Evolutionary conservation across 2,329 filamentous ascomycete species (phyloP).

Genomic region (Pseudogymnoascus sp.): DNA sequence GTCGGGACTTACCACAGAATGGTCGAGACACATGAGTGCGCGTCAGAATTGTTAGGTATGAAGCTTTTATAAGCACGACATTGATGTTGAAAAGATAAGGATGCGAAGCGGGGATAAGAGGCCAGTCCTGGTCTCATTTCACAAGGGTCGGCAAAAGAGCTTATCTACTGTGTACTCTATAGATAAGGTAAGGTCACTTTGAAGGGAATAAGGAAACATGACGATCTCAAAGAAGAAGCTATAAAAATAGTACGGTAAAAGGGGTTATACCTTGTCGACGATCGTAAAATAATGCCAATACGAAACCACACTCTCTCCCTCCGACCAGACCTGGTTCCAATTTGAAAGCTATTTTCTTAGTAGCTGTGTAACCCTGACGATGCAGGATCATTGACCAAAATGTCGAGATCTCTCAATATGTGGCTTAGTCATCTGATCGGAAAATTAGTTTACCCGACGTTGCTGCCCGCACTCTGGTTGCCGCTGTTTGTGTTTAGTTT

Average conservation of each 20-base stretch:
- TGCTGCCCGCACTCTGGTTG: constrained; percentile 8
- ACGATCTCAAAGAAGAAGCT: not conserved
- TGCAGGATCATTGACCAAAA: not conserved
- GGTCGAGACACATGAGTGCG: constrained; percentile 9
- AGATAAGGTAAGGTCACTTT: constrained; percentile 1
- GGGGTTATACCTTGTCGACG: not conserved
- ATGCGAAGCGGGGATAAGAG: constrained; percentile 9
- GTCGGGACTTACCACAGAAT: not conserved
- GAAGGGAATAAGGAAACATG: constrained; percentile 7
- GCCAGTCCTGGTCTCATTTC: constrained; percentile 8
- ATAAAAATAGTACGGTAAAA: not conserved
- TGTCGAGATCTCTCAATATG: not conserved
- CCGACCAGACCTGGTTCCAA: not conserved
- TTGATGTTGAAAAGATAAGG: constrained; percentile 10
- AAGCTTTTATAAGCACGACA: constrained; percentile 6
- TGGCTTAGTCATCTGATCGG: not conserved
- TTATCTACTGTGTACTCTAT: not conserved
- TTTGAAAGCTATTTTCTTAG: not conserved
- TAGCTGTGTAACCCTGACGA: constrained; percentile 1
- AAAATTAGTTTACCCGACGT: not conserved
- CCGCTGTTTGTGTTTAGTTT: constrained; percentile 11
- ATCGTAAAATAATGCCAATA: not conserved
- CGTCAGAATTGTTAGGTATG: not conserved
- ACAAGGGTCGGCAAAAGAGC: constrained; percentile 7
- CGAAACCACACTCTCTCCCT: not conserved